Evolutionary conservation across 306 rosid genomes (phyloP).

Genomic region (Prunus persica): Prunus_persica_NCBIv2 NC_034013.1:2231501-2232000

Average conservation of each 20-base stretch:
- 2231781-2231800: constrained; percentile 15
- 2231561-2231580: no score
- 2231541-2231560: no score
- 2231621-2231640: background rate
- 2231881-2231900: constrained; percentile 33
- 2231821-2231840: background rate
- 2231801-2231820: background rate
- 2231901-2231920: constrained; percentile 54
- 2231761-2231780: background rate
- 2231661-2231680: background rate
- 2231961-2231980: constrained; percentile 61
- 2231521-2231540: no score
- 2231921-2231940: constrained; percentile 58
- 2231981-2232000: constrained; percentile 36
- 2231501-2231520: no score
- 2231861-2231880: constrained; percentile 18
- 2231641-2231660: background rate
- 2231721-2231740: background rate
- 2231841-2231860: background rate
- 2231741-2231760: constrained; percentile 3
- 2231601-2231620: background rate
- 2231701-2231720: constrained; percentile 4
- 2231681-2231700: background rate
- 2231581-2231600: no score
- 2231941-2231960: constrained; percentile 65